These are phyloP conservation scores for Colletotrichum coccodes DNA, from an alignment of 2,329 filamentous ascomycete species.

Conservation along the genomic window DNA sequence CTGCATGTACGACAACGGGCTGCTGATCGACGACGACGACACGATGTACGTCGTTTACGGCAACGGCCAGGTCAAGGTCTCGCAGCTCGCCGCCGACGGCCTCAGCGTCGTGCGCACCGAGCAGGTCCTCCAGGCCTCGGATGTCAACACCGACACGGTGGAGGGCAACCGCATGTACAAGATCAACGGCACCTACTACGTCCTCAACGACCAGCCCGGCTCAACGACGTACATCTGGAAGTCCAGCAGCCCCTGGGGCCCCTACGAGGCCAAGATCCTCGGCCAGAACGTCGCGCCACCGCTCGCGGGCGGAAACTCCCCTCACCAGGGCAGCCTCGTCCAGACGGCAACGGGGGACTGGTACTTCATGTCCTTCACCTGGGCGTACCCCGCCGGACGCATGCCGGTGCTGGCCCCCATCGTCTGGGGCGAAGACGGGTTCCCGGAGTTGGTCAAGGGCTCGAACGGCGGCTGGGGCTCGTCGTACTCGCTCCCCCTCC, in stretches of 20 bases:
- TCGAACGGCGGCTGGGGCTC: constrained; percentile 58
- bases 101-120: constrained; percentile 54
- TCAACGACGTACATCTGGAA: constrained; percentile 59
- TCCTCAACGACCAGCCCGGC: constrained; percentile 59
- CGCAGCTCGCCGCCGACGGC: constrained; percentile 60
- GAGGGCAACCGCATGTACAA: constrained; percentile 69
- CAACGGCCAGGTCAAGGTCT: constrained; percentile 57
- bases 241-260: constrained; percentile 60
- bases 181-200: constrained; percentile 64
- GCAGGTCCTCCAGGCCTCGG: constrained; percentile 52
- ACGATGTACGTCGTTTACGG: constrained; percentile 69
- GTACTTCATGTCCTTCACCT: constrained; percentile 69
- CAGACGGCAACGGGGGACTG: constrained; percentile 61
- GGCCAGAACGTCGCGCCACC: constrained; percentile 54
- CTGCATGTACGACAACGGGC: constrained; percentile 68
- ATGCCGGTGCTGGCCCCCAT: constrained; percentile 67
- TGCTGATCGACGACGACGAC: constrained; percentile 69
- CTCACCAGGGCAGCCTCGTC: constrained; percentile 67
- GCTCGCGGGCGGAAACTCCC: constrained; percentile 53
- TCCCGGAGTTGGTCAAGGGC: constrained; percentile 53
- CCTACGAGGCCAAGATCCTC: constrained; percentile 58
- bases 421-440: constrained; percentile 62
- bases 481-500: constrained; percentile 51
- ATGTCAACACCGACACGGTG: constrained; percentile 46
- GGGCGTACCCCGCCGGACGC: constrained; percentile 65